These are phyloP conservation scores for Plenodomus biglobosus DNA, from an alignment of 2,329 filamentous ascomycete genomes.

Conservation along the genomic window DNA sequence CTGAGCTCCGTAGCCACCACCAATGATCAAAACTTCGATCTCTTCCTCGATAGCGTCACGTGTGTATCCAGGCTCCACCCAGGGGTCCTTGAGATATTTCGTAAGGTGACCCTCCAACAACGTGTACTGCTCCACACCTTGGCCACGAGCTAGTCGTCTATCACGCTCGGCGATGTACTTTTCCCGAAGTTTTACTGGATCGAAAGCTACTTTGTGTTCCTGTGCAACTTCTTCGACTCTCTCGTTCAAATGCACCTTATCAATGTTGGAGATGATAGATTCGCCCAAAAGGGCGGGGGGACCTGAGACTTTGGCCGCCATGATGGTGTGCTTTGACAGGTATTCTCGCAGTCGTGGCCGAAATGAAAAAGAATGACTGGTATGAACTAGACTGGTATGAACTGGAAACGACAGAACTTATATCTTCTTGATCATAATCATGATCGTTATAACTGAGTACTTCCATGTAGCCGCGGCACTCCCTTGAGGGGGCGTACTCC, in stretches of 20 bases:
- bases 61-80: conserved; percentile 27
- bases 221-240: conserved; percentile 18
- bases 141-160: conserved; percentile 22
- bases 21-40: conserved; percentile 42
- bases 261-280: too few species aligned
- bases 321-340: too few species aligned
- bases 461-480: too few species aligned
- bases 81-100: conserved; percentile 32
- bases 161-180: conserved; percentile 35
- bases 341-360: too few species aligned
- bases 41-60: conserved; percentile 33
- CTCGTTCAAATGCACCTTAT: conserved; percentile 8
- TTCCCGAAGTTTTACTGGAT: conserved; percentile 25
- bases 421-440: too few species aligned
- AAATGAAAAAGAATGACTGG: too few species aligned
- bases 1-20: conserved; percentile 51
- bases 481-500: too few species aligned
- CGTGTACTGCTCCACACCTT: conserved; percentile 34
- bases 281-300: too few species aligned
- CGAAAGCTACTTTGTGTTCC: conserved; percentile 24
- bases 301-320: too few species aligned
- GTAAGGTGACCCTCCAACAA: conserved; percentile 28
- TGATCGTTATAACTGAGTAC: too few species aligned
- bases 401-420: too few species aligned
- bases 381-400: too few species aligned